Conservation (phyloP, 257 asterid species). For the Solanum microdontum region DNA sequence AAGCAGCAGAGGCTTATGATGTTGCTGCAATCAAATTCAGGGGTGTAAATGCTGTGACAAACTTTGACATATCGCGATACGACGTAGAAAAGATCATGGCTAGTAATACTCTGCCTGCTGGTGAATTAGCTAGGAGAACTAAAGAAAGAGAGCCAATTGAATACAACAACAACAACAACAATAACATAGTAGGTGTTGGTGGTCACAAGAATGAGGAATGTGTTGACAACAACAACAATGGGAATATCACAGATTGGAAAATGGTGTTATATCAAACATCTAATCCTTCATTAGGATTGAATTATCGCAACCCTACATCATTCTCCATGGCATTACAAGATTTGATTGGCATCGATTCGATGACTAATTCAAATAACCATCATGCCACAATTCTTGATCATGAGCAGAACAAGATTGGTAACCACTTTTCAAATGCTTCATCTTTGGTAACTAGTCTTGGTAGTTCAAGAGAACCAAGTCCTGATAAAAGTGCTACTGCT, state of each 20-base stretch:
- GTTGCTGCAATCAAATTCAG: constrained; percentile 47
- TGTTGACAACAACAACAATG: constrained; percentile 1
- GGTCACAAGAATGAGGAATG: not conserved
- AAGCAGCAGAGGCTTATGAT: constrained; percentile 50
- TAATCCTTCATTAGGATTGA: constrained; percentile 7
- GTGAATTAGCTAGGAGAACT: constrained; percentile 23
- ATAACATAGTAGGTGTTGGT: not conserved
- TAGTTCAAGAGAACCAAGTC: constrained; percentile 66
- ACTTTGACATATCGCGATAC: constrained; percentile 33
- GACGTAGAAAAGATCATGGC: constrained; percentile 37
- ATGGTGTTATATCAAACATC: constrained; percentile 15
- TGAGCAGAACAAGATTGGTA: constrained; percentile 13
- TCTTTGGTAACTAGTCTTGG: constrained; percentile 61
- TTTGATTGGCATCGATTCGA: constrained; percentile 25
- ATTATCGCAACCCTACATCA: constrained; percentile 12
- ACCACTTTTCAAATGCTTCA: constrained; percentile 44
- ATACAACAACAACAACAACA: not conserved
- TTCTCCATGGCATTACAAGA: constrained; percentile 33
- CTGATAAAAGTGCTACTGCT: constrained; percentile 32
- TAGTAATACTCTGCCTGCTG: constrained; percentile 26
- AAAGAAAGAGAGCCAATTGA: constrained; percentile 25
- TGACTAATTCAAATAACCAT: not conserved
- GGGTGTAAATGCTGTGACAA: constrained; percentile 36
- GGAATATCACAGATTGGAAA: constrained; percentile 18
- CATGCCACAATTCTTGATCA: constrained; percentile 7